Conservation (phyloP, 192 early-diverging fungal species). For the Linnemannia exigua region DNA sequence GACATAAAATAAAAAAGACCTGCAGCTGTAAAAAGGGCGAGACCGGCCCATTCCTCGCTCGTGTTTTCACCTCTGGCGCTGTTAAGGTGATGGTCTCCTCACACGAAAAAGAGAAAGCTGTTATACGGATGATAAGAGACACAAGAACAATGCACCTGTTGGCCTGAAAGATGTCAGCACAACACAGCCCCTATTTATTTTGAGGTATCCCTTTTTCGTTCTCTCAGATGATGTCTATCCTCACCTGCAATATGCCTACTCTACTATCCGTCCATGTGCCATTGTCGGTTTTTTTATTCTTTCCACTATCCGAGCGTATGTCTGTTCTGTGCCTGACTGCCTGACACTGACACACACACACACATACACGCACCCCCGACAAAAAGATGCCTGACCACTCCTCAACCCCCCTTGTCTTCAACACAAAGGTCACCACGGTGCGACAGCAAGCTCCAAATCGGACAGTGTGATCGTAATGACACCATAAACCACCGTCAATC, state of each 20-base stretch:
- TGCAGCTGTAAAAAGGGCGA: background rate
- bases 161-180: slow-evolving; percentile 1
- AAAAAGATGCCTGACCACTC: background rate
- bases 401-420: background rate
- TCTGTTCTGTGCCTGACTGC: background rate
- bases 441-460: background rate
- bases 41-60: background rate
- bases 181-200: background rate
- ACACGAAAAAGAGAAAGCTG: background rate
- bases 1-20: too few relatives aligned
- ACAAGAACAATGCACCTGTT: background rate
- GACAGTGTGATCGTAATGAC: slow-evolving; percentile 1
- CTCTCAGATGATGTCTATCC: background rate
- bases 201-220: background rate
- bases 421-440: background rate
- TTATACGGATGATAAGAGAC: background rate
- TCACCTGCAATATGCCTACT: background rate
- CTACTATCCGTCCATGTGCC: background rate
- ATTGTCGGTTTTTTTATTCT: too few relatives aligned
- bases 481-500: background rate
- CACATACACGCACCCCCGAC: background rate
- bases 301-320: too few relatives aligned
- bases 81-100: background rate
- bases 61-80: background rate
- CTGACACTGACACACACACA: background rate